These are phyloP conservation scores for Mrakia hoshinonis DNA, from an alignment of 768 basidiomycete species.

Conservation along the genomic window DNA sequence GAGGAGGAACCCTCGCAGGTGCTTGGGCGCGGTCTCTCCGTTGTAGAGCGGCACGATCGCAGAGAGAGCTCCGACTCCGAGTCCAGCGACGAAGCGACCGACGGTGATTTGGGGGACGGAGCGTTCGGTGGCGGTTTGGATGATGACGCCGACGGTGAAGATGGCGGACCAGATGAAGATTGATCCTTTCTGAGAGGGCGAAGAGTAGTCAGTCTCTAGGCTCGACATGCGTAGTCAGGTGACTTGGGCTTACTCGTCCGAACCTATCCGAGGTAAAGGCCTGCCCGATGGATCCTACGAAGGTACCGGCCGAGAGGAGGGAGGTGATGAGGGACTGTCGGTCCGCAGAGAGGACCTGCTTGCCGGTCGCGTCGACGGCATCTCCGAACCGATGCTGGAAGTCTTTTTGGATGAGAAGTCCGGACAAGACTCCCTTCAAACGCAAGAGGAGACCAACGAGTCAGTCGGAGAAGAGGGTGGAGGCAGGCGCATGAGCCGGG, in stretches of 20 bases:
- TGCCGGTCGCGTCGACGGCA: conserved; percentile 44
- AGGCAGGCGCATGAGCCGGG: background rate
- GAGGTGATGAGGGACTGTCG: conserved; percentile 72
- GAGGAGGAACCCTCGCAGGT: conserved; percentile 60
- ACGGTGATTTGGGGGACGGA: conserved; percentile 60
- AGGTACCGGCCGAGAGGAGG: conserved; percentile 42
- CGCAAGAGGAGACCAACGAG: background rate
- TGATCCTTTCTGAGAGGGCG: conserved; percentile 48
- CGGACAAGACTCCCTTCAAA: conserved; percentile 33
- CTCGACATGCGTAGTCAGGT: background rate
- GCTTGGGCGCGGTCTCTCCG: conserved; percentile 68
- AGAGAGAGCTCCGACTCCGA: conserved; percentile 64
- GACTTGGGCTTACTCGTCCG: conserved; percentile 45
- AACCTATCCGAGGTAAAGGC: conserved; percentile 66
- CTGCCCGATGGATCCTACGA: conserved; percentile 49
- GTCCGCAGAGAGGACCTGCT: conserved; percentile 51
- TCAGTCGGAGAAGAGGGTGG: background rate
- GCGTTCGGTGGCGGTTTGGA: conserved; percentile 53
- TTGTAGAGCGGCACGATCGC: conserved; percentile 59
- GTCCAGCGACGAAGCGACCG: conserved; percentile 57
- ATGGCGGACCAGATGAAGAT: conserved; percentile 67
- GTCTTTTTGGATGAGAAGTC: conserved; percentile 71
- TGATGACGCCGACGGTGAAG: conserved; percentile 42
- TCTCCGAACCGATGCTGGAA: conserved; percentile 63
- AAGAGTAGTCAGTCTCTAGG: too few species aligned